phyloP scores from a whole-genome alignment of 192 early-diverging fungal genomes.

The Gonapodya sp. region DNA sequence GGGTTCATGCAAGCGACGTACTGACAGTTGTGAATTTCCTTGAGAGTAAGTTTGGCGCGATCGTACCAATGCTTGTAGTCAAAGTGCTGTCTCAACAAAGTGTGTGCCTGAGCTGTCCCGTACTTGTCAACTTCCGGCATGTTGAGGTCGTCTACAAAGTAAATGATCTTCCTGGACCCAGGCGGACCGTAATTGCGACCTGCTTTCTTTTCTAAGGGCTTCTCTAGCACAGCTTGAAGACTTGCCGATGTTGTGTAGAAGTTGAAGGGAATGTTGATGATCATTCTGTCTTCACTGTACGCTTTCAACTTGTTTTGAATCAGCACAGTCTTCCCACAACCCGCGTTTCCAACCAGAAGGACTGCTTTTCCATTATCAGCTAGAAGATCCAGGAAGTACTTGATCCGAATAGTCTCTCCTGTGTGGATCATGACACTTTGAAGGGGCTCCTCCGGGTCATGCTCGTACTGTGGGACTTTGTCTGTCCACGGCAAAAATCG shows the following conservation, averaged over 20 bases:
- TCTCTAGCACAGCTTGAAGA: constrained; percentile 48
- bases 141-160: constrained; percentile 58
- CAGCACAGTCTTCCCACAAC: constrained; percentile 54
- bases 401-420: constrained; percentile 45
- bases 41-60: constrained; percentile 48
- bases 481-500: constrained; percentile 56
- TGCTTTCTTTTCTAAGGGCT: constrained; percentile 57
- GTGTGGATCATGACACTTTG: constrained; percentile 49
- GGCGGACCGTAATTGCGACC: constrained; percentile 56
- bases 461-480: constrained; percentile 36
- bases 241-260: constrained; percentile 55
- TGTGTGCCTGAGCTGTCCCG: constrained; percentile 51
- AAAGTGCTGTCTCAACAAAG: constrained; percentile 47
- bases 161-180: constrained; percentile 52
- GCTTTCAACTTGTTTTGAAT: constrained; percentile 48
- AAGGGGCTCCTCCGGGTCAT: constrained; percentile 46
- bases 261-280: constrained; percentile 59
- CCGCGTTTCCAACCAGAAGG: constrained; percentile 50
- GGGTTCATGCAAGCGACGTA: constrained; percentile 61
- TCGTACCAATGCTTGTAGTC: constrained; percentile 61
- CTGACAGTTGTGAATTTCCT: constrained; percentile 62
- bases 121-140: constrained; percentile 65
- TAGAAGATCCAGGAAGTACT: constrained; percentile 47
- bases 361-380: constrained; percentile 55
- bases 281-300: constrained; percentile 45